These are phyloP conservation scores for Inga laurina DNA, from an alignment of 306 rosid species.

Conservation along the genomic window DNA sequence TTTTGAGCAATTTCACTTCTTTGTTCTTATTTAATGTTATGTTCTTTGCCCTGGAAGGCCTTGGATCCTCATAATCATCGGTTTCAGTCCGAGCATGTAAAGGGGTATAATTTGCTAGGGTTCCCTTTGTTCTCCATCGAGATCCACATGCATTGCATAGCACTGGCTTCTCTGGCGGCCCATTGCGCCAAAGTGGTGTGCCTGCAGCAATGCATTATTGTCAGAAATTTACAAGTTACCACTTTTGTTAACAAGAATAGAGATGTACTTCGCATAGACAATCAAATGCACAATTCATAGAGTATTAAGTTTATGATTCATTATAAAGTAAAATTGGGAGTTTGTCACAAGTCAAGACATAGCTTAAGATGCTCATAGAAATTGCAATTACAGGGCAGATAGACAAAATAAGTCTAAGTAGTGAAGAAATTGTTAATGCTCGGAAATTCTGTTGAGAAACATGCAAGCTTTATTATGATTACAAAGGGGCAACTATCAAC, in stretches of 20 bases:
- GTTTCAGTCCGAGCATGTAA: constrained; percentile 87
- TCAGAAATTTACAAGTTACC: constrained; percentile 40
- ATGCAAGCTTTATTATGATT: background rate
- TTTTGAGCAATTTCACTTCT: constrained; percentile 78
- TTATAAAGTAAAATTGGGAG: background rate
- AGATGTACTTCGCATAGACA: constrained; percentile 19
- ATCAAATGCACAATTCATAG: constrained; percentile 14
- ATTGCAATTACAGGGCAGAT: background rate
- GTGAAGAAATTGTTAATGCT: background rate
- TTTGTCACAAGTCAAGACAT: background rate
- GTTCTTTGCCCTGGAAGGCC: constrained; percentile 68
- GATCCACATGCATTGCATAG: constrained; percentile 99
- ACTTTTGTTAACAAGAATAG: constrained; percentile 18
- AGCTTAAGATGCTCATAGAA: background rate
- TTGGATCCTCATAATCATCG: constrained; percentile 72
- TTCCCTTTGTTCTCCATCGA: constrained; percentile 99
- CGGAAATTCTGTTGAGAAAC: background rate
- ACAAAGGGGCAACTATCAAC: background rate
- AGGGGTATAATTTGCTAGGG: constrained; percentile 97
- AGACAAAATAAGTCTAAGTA: background rate
- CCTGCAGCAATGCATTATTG: constrained; percentile 58
- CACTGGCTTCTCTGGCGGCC: constrained; percentile 97
- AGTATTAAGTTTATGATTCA: constrained; percentile 9
- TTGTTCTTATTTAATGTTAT: constrained; percentile 72
- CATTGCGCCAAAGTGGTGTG: constrained; percentile 99